Evolutionary conservation across 257 asterid genomes (phyloP).

Genomic region (Solanum phureja): DNA sequence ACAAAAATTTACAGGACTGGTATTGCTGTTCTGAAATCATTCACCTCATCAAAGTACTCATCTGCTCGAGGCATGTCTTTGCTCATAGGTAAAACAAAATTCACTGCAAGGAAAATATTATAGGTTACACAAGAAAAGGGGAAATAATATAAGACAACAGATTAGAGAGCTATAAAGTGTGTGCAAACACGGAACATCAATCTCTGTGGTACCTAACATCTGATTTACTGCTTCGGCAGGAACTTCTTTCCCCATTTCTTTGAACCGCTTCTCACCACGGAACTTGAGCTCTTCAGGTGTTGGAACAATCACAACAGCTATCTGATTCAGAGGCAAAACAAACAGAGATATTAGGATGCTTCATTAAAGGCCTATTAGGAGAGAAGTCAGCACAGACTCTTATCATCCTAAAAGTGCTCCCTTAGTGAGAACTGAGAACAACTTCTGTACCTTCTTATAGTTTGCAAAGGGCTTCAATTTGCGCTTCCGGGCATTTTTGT

Average conservation of each 20-base stretch:
- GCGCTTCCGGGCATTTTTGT: constrained; percentile 44
- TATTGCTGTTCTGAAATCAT: not conserved
- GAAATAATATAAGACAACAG: not conserved
- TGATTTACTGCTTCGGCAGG: constrained; percentile 35
- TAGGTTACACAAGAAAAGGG: not conserved
- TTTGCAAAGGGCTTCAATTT: constrained; percentile 43
- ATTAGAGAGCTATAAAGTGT: constrained; percentile 1
- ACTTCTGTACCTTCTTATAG: constrained; percentile 29
- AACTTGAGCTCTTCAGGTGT: constrained; percentile 32
- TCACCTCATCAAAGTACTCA: constrained; percentile 15
- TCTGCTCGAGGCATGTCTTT: constrained; percentile 11
- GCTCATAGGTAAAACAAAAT: constrained; percentile 22
- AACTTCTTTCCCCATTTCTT: constrained; percentile 47
- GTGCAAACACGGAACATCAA: not conserved
- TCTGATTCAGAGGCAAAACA: constrained; percentile 20
- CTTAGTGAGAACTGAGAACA: not conserved
- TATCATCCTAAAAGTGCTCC: not conserved
- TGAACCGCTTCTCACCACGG: constrained; percentile 33
- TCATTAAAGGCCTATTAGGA: not conserved
- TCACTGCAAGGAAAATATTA: constrained; percentile 20
- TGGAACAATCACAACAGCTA: constrained; percentile 50
- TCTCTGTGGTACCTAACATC: constrained; percentile 36
- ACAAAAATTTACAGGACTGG: not conserved
- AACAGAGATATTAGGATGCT: not conserved
- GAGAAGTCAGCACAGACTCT: not conserved